Evolutionary conservation across 2,329 filamentous ascomycete species (phyloP), one percentile per base, ranked within the genome.

Genomic region (Aspergillus quadrilineatus): DNA sequence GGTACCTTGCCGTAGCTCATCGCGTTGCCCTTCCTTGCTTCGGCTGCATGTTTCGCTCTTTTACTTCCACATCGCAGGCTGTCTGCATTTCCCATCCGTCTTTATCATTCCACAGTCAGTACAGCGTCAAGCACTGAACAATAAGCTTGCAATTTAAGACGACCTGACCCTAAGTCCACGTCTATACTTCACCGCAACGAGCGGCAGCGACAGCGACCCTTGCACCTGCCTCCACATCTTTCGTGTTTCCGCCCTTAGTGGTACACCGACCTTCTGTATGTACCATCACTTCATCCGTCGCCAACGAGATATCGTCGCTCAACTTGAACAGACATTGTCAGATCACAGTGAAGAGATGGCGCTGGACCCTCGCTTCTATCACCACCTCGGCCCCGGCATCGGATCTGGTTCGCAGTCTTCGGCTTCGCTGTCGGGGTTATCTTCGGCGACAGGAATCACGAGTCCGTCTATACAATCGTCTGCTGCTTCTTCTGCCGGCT

Each of bases 361-460:
- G 57, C 65, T 75, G 55, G 74, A 77, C 58, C 64, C 71, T 59
- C 73, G 73, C 56, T 75, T 76, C 56, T 77, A 72, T 61, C 67
- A 68, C 55, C 67, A 69, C 55, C 61, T 71, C 60, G 65, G 65
- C 59, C 65, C 68, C 44, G 53, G 59, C 53, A 42, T 59, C 29
- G 68, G 66, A 14, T 67, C 68, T 55, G 67, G 70, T 48, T 74
- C 72, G 47, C 70, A 68, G 52, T 70, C 67, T 15, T 75, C 72
- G 28, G 62, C 65, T 47, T 69, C 66, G 8, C 68, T 67, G 6
- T 71, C 71, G 57, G 71, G 69, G 8, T 54, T 61, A 34, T 74
- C 72, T 10, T 66, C 65, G 34, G 52, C 67, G 30, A 75, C 70
- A 22, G 69, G 67, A 12, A 74, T 73, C 57, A 75, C 71, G 1